Evolutionary conservation across 2,329 filamentous ascomycete genomes (phyloP).

Genomic region (Epichloe glyceriae): DNA sequence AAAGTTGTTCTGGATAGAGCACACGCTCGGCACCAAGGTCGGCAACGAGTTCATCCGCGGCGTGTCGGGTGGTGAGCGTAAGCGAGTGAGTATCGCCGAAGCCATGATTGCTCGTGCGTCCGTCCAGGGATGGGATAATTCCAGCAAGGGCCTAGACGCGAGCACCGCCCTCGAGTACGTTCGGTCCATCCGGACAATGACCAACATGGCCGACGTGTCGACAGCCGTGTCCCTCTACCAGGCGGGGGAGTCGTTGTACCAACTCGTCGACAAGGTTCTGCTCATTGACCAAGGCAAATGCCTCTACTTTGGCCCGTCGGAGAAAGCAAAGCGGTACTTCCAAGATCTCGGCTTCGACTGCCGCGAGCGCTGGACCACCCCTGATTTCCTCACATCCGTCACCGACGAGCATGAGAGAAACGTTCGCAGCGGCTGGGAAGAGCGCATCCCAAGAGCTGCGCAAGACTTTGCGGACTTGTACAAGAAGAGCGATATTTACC

Average conservation of each 20-base stretch:
- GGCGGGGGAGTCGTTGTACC: conserved; percentile 51
- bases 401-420: conserved; percentile 60
- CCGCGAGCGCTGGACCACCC: conserved; percentile 57
- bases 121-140: conserved; percentile 63
- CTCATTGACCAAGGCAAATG: conserved; percentile 62
- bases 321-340: conserved; percentile 56
- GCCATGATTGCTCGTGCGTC: conserved; percentile 45
- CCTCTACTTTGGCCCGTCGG: conserved; percentile 55
- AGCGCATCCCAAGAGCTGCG: conserved; percentile 53
- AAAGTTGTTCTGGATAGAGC: conserved; percentile 58
- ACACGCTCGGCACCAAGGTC: conserved; percentile 55
- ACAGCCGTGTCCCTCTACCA: conserved; percentile 62
- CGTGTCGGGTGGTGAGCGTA: conserved; percentile 52
- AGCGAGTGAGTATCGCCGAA: conserved; percentile 66
- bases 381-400: conserved; percentile 66
- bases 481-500: conserved; percentile 46
- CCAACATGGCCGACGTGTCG: conserved; percentile 57
- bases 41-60: conserved; percentile 55
- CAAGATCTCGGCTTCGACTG: conserved; percentile 59
- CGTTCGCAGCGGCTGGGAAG: conserved; percentile 52
- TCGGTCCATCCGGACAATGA: conserved; percentile 48
- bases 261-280: conserved; percentile 62
- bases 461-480: conserved; percentile 56
- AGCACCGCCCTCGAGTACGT: conserved; percentile 63
- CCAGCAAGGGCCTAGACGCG: conserved; percentile 57